A percentile compares a stretch with the other conserved stretches of the same genome.
Evolutionary conservation across 208 protist genomes (phyloP).

Genomic region (Acanthamoeba royreba): DNA sequence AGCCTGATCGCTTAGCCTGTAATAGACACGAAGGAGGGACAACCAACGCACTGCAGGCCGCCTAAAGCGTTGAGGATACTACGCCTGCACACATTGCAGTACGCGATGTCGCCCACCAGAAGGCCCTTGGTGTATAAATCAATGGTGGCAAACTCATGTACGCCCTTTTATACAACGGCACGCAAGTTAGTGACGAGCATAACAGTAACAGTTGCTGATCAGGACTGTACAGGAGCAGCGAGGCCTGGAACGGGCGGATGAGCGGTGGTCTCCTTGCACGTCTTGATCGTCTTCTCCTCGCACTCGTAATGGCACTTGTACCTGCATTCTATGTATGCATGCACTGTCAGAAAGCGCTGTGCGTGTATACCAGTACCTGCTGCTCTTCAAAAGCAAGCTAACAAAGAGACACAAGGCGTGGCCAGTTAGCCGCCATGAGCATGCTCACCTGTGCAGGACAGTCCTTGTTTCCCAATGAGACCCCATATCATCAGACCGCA

Average conservation of each 20-base stretch:
- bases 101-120: background rate
- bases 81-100: background rate
- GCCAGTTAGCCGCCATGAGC: no score
- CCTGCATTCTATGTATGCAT: no score
- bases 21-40: background rate
- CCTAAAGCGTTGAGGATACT: background rate
- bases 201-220: background rate
- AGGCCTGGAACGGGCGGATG: background rate
- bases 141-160: background rate
- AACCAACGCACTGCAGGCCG: background rate
- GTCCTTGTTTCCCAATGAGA: background rate
- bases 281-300: background rate
- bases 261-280: background rate
- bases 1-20: no score
- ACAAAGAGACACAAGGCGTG: no score
- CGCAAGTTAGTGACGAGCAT: no score
- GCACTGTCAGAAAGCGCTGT: no score
- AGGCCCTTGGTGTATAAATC: background rate
- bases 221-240: background rate
- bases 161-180: no score
- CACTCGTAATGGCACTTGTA: slow-evolving; percentile 3
- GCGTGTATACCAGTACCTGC: no score
- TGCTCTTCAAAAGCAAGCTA: no score
- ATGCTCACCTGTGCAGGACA: background rate
- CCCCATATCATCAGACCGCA: background rate